Evolutionary conservation across 148 eudicot genomes (phyloP), one percentile per base, ranked within the genome.

Genomic region (Silene latifolia): DNA sequence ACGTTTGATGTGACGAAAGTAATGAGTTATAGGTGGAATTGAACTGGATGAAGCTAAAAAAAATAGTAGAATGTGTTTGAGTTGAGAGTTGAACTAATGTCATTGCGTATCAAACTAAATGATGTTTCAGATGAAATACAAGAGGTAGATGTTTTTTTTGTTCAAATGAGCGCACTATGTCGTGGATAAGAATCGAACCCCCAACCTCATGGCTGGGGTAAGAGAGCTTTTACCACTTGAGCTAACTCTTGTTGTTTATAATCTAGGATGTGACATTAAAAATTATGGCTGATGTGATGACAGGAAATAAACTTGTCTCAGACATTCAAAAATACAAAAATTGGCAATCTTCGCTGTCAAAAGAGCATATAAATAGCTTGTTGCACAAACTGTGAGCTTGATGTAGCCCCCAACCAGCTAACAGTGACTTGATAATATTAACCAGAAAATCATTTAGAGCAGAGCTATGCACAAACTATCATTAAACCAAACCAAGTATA

Each of bases 401-500:
- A 5, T 9, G 21, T 15, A 17, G n/a, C n/a, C 21, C 51, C 19
- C 62, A 57, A 32, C 3, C 46, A 11, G 46, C 74, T 8, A 72
- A 72, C 18, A 65, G 48, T 32, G 47, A 65, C 21, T 65, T 2
- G 15, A 15, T 65, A 32, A 15, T 27, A 21, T 13, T 20, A 21
- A 46, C 7, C n/a, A 21, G 11, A 47, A 20, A 19, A 29, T 46
- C 17, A 46, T 0, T n/a, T 46, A 47, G 25, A 46, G 15, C 54
- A 19, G 19, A 67, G n/a, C 12, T 47, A 47, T 47, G 57, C 57
- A 46, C 57, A 66, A 35, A 66, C 69, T 66, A 76, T 35, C 32
- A 35, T 67, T 32, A 15, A 13, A 25, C 57, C 17, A 20, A 67
- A 69, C 21, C 9, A 63, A 69, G 59, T 17, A 56, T 48, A 92